Percentiles rank a stretch among this genome's conserved stretches.
Conservation (phyloP, 345 rosid genomes). For the Cardiospermum halicacabum region DNA sequence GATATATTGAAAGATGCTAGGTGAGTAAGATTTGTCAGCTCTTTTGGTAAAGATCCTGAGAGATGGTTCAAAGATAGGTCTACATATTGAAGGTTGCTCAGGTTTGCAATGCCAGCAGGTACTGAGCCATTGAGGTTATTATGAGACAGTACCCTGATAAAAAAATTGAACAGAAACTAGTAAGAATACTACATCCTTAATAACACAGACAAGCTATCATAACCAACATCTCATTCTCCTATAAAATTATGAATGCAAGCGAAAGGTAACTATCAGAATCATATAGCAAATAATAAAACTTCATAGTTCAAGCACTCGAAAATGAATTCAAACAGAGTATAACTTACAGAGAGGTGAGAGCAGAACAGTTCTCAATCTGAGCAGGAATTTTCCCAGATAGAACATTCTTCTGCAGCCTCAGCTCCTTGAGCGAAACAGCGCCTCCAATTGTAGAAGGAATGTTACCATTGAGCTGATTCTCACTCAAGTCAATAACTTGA, state of each 20-base stretch:
- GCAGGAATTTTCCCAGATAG: slow-evolving; percentile 67
- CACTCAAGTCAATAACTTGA: slow-evolving; percentile 60
- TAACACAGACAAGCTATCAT: not conserved
- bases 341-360: slow-evolving; percentile 65
- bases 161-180: slow-evolving; percentile 8
- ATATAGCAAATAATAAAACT: not conserved
- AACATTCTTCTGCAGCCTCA: slow-evolving; percentile 57
- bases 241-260: no score
- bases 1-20: slow-evolving; percentile 72
- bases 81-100: slow-evolving; percentile 53
- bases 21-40: slow-evolving; percentile 64
- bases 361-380: slow-evolving; percentile 51
- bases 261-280: no score
- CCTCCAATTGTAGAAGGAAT: slow-evolving; percentile 70
- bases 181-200: no score
- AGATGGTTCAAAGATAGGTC: slow-evolving; percentile 73
- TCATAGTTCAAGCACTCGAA: not conserved
- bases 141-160: slow-evolving; percentile 59
- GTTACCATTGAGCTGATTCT: slow-evolving; percentile 62
- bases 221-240: not conserved
- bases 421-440: slow-evolving; percentile 48
- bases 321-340: slow-evolving; percentile 5
- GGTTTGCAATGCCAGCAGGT: slow-evolving; percentile 59
- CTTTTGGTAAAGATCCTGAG: slow-evolving; percentile 71
- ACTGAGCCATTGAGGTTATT: slow-evolving; percentile 69